Evolutionary conservation across 2,329 filamentous ascomycete species (phyloP).

Genomic region (Microdochium nivale): DNA sequence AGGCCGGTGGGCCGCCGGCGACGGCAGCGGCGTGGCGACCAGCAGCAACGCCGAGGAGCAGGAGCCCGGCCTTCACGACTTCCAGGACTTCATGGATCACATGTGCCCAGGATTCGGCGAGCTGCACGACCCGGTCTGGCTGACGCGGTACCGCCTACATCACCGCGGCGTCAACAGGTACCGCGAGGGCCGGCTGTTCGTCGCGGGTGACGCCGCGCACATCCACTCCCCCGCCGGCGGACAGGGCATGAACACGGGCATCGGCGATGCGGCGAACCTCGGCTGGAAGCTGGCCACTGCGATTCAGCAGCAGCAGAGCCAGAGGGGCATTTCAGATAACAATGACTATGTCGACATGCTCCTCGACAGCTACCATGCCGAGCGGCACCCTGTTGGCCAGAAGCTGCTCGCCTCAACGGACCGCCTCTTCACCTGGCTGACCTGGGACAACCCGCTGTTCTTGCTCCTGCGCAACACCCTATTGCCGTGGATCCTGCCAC

Average conservation of each 20-base stretch:
- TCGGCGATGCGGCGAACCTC: conserved; percentile 39
- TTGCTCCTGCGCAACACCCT: conserved; percentile 19
- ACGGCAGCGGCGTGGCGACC: too few relatives aligned
- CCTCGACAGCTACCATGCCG: conserved; percentile 35
- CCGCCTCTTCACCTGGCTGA: conserved; percentile 23
- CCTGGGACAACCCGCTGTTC: conserved; percentile 12
- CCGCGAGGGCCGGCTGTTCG: conserved; percentile 37
- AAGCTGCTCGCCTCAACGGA: conserved; percentile 31
- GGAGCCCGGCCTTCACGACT: conserved; percentile 19
- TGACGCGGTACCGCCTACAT: conserved; percentile 36
- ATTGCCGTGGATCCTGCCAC: conserved; percentile 27
- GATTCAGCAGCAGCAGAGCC: neutral
- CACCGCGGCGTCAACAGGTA: conserved; percentile 26
- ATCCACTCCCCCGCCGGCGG: conserved; percentile 46
- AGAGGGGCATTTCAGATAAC: neutral
- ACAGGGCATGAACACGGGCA: conserved; percentile 47
- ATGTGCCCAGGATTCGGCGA: conserved; percentile 18
- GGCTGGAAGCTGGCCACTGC: conserved; percentile 38
- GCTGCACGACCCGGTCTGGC: conserved; percentile 23
- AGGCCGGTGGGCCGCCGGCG: neutral
- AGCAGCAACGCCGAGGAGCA: too few relatives aligned
- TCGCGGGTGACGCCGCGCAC: conserved; percentile 50
- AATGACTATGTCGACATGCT: conserved; percentile 24
- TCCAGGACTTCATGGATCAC: conserved; percentile 18
- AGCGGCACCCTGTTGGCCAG: conserved; percentile 36